A percentile compares a stretch with the other conserved stretches of the same genome.
phyloP scores from a whole-genome alignment of 2,329 filamentous ascomycete species.

The Helminthosporium solani region DNA sequence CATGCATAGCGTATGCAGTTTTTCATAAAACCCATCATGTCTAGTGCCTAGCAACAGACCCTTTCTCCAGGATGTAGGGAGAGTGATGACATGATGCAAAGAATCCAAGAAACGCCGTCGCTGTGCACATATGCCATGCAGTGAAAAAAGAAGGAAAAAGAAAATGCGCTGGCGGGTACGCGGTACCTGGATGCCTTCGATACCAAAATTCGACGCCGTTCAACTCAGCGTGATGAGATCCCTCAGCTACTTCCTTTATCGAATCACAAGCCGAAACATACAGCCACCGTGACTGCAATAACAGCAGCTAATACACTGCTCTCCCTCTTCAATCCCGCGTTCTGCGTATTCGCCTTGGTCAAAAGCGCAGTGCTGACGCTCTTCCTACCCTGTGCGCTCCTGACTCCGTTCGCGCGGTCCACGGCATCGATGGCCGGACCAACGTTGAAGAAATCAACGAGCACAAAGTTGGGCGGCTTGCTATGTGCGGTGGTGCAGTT shows the following conservation, averaged over 20 bases:
- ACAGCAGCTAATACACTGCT: slow-evolving; percentile 32
- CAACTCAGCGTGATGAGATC: too few relatives aligned
- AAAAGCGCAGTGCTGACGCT: slow-evolving; percentile 21
- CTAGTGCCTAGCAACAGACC: too few relatives aligned
- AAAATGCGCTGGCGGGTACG: too few relatives aligned
- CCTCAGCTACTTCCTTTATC: too few relatives aligned
- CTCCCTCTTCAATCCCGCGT: slow-evolving; percentile 16
- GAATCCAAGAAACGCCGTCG: slow-evolving; percentile 1
- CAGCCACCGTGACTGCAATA: slow-evolving; percentile 30
- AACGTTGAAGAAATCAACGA: slow-evolving; percentile 79
- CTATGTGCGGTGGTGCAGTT: slow-evolving; percentile 60
- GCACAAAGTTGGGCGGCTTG: slow-evolving; percentile 67
- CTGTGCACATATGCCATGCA: neutral
- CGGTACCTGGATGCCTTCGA: too few relatives aligned
- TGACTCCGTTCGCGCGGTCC: slow-evolving; percentile 68
- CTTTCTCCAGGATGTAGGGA: too few relatives aligned
- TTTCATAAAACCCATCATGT: too few relatives aligned
- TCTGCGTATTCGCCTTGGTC: slow-evolving; percentile 11
- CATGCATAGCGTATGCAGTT: too few relatives aligned
- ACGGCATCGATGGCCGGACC: slow-evolving; percentile 69
- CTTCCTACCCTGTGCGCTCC: slow-evolving; percentile 26
- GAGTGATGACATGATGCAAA: neutral
- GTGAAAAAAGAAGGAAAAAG: neutral
- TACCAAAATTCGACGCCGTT: too few relatives aligned
- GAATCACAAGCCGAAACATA: slow-evolving; percentile 31